phyloP scores from a whole-genome alignment of 2,329 filamentous ascomycete species.

The Aspergillus tanneri region DNA sequence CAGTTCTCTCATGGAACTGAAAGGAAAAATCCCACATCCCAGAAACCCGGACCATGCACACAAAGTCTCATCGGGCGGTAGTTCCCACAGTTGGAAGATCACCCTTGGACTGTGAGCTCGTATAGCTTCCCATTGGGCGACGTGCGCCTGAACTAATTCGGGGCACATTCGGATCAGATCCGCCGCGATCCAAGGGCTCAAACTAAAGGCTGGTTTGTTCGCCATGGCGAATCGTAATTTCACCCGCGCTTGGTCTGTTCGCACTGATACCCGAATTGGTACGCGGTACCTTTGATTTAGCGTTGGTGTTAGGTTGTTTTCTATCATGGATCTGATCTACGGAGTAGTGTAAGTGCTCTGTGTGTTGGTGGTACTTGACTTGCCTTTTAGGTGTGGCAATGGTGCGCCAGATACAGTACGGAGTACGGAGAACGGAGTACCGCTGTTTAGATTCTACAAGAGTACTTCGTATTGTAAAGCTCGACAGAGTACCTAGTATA shows the following conservation, averaged over 20 bases:
- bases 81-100: conserved; percentile 13
- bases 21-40: conserved; percentile 10
- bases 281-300: neutral
- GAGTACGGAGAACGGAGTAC: neutral
- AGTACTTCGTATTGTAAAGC: neutral
- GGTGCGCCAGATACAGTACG: no score
- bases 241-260: conserved; percentile 3
- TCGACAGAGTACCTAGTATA: neutral
- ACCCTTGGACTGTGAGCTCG: conserved; percentile 5
- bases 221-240: conserved; percentile 13
- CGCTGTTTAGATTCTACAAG: neutral
- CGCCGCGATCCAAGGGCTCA: conserved; percentile 11
- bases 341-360: no score
- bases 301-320: neutral
- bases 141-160: conserved; percentile 10
- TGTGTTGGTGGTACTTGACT: neutral
- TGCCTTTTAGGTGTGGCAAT: neutral
- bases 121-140: conserved; percentile 9
- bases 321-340: no score
- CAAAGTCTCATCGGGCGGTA: conserved; percentile 12
- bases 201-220: neutral
- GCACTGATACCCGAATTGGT: conserved; percentile 10
- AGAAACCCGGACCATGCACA: conserved; percentile 16
- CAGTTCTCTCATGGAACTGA: neutral
- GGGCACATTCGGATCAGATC: conserved; percentile 19